phyloP scores from a whole-genome alignment of 495 filamentous ascomycete genomes.

The Xeromyces bisporus region DNA sequence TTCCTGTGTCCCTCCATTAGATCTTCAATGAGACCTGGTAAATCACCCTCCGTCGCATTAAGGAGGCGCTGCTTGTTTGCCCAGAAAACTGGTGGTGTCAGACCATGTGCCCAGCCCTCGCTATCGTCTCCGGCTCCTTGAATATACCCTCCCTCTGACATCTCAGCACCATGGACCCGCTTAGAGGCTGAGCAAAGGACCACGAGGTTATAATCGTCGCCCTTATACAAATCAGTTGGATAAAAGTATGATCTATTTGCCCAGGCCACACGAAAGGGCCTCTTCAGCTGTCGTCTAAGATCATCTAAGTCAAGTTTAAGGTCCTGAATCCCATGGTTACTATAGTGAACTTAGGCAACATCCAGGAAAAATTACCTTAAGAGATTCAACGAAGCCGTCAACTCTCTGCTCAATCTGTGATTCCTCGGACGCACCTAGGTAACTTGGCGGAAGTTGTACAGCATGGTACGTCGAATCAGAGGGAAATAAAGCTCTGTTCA shows the following conservation, averaged over 20 bases:
- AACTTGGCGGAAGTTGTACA: constrained; percentile 47
- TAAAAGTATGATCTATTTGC: constrained; percentile 26
- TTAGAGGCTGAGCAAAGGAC: constrained; percentile 71
- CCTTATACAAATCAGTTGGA: constrained; percentile 20
- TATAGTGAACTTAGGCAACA: background rate
- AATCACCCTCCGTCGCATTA: constrained; percentile 40
- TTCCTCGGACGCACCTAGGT: constrained; percentile 57
- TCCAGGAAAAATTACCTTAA: constrained; percentile 26
- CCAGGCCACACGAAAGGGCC: constrained; percentile 27
- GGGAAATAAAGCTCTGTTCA: constrained; percentile 70
- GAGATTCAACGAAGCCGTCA: constrained; percentile 44
- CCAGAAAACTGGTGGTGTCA: constrained; percentile 73
- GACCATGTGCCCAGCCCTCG: constrained; percentile 69
- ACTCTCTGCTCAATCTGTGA: constrained; percentile 58
- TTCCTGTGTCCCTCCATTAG: constrained; percentile 26
- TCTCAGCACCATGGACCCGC: constrained; percentile 45
- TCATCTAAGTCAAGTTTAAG: constrained; percentile 33
- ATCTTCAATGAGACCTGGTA: constrained; percentile 43
- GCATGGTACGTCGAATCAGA: constrained; percentile 25
- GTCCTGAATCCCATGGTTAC: constrained; percentile 9
- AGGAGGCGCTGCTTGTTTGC: constrained; percentile 38
- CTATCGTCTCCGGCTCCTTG: constrained; percentile 90
- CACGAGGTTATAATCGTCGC: constrained; percentile 37
- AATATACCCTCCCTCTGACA: constrained; percentile 63
- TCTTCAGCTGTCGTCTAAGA: constrained; percentile 19